These are phyloP conservation scores for Picochlorum sp. DNA, from an alignment of 139 green algal species.

Conservation along the genomic window DNA sequence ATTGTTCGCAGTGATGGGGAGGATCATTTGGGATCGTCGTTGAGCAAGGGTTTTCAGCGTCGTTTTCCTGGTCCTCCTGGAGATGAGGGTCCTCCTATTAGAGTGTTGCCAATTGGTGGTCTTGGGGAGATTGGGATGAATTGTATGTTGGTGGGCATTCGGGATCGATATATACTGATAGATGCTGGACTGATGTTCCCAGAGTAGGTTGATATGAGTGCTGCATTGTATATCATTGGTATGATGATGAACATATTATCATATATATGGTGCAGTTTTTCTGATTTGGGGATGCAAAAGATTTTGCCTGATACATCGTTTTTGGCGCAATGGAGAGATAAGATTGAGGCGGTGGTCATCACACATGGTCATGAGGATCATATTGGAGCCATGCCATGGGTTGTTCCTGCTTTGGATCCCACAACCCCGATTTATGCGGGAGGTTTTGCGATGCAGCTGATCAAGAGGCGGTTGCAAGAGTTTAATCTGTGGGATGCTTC, in stretches of 20 bases:
- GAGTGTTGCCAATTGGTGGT: slow-evolving; percentile 92
- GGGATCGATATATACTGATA: slow-evolving; percentile 96
- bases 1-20: slow-evolving; percentile 41
- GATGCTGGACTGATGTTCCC: slow-evolving; percentile 99
- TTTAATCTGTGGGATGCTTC: slow-evolving; percentile 80
- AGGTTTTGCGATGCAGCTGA: slow-evolving; percentile 89
- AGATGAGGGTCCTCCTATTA: slow-evolving; percentile 66
- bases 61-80: slow-evolving; percentile 56
- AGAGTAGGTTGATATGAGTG: slow-evolving; percentile 54
- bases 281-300: slow-evolving; percentile 94
- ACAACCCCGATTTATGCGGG: slow-evolving; percentile 80
- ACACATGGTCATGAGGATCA: slow-evolving; percentile 98
- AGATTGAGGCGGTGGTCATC: slow-evolving; percentile 96
- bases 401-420: slow-evolving; percentile 80
- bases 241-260: neutral
- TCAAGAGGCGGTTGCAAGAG: slow-evolving; percentile 81
- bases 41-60: slow-evolving; percentile 22
- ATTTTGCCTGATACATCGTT: slow-evolving; percentile 96
- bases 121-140: slow-evolving; percentile 99
- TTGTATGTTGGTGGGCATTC: slow-evolving; percentile 94
- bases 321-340: slow-evolving; percentile 86
- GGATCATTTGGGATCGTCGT: slow-evolving; percentile 63
- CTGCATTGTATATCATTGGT: neutral
- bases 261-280: slow-evolving; percentile 52
- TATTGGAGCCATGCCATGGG: slow-evolving; percentile 94